Conservation (phyloP, 257 asterid genomes). For the Prunella vulgaris region DNA sequence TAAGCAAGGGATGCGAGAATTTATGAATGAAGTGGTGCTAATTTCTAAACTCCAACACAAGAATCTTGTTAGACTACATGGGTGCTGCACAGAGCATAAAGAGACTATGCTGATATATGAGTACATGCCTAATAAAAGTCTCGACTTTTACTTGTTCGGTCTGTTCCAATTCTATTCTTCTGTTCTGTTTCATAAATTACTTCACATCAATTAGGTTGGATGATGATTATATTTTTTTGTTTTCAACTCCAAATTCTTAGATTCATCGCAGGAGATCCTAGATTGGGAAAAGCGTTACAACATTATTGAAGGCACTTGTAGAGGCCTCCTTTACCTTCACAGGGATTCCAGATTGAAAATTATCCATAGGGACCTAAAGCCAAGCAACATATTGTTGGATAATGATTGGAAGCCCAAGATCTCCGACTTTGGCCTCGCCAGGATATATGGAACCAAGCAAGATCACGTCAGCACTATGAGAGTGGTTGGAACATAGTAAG, state of each 20-base stretch:
- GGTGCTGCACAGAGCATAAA: neutral
- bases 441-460: slow-evolving; percentile 15
- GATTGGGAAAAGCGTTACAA: slow-evolving; percentile 2
- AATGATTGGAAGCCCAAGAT: slow-evolving; percentile 31
- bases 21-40: neutral
- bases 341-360: slow-evolving; percentile 10
- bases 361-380: slow-evolving; percentile 4
- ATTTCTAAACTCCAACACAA: neutral
- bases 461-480: neutral
- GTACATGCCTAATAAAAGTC: neutral
- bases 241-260: neutral
- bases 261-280: neutral
- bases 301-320: neutral
- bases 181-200: neutral
- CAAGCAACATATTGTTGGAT: slow-evolving; percentile 9
- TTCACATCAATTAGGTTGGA: too few relatives aligned
- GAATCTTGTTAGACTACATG: neutral
- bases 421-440: slow-evolving; percentile 63
- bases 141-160: neutral
- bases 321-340: slow-evolving; percentile 9
- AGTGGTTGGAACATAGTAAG: slow-evolving; percentile 10
- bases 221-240: too few relatives aligned
- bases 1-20: neutral
- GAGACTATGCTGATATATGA: neutral
- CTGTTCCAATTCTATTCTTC: neutral